phyloP scores from a whole-genome alignment of 257 asterid genomes.

The Misopates orontium region DNA sequence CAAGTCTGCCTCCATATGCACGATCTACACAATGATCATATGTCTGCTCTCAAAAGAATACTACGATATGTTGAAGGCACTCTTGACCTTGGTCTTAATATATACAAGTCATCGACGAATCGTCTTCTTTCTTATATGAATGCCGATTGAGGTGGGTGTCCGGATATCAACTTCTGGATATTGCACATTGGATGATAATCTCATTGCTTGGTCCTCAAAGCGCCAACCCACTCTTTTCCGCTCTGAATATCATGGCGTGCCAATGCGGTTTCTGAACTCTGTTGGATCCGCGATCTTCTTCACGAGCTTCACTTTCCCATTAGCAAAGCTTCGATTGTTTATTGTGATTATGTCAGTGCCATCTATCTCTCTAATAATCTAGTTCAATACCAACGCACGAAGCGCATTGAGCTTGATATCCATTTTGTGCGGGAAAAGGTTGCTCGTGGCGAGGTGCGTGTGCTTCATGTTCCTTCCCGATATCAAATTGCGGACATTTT shows the following conservation, averaged over 20 bases:
- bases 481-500: no score
- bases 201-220: neutral
- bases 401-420: neutral
- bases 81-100: neutral
- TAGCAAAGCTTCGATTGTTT: neutral
- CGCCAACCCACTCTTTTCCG: neutral
- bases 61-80: neutral
- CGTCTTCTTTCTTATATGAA: neutral
- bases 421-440: neutral
- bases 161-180: neutral
- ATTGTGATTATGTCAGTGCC: neutral
- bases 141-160: neutral
- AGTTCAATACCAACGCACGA: neutral
- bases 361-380: neutral
- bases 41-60: neutral
- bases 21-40: neutral
- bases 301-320: neutral
- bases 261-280: neutral
- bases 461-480: neutral
- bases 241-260: neutral
- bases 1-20: neutral
- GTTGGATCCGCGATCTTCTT: neutral
- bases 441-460: neutral
- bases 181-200: neutral
- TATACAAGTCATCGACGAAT: neutral